phyloP scores from a whole-genome alignment of 768 basidiomycete genomes.

The Tephrocybe sp. region DNA sequence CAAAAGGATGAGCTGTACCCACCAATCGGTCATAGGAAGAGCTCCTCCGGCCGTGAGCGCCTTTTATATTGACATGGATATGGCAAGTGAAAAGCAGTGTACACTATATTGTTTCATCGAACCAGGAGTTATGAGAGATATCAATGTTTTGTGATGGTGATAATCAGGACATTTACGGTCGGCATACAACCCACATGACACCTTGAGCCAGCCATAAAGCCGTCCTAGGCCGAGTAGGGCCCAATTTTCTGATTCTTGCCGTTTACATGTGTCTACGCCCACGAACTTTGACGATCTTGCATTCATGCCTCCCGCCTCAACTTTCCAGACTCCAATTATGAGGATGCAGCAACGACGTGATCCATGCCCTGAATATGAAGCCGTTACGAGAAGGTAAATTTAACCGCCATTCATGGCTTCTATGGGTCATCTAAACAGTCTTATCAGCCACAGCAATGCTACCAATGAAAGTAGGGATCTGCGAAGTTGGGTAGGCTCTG shows the following conservation, averaged over 20 bases:
- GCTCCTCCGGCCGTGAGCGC: no score
- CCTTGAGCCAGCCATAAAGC: slow-evolving; percentile 5
- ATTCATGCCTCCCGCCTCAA: slow-evolving; percentile 5
- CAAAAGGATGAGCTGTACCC: no score
- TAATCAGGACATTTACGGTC: not conserved
- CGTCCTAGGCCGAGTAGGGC: not conserved
- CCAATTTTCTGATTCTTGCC: not conserved
- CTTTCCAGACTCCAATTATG: slow-evolving; percentile 1
- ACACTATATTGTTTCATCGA: not conserved
- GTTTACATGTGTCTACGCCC: slow-evolving; percentile 8
- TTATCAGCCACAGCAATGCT: slow-evolving; percentile 22
- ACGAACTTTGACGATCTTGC: slow-evolving; percentile 6
- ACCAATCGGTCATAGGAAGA: no score
- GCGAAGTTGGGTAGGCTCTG: slow-evolving; percentile 23
- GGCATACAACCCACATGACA: slow-evolving; percentile 13
- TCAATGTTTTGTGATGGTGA: slow-evolving; percentile 4
- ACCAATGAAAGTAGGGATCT: slow-evolving; percentile 17
- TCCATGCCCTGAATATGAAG: slow-evolving; percentile 40
- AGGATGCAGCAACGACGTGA: slow-evolving; percentile 21
- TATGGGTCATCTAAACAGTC: not conserved
- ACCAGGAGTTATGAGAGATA: not conserved
- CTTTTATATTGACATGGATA: no score
- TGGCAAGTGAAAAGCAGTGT: not conserved
- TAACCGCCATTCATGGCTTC: slow-evolving; percentile 9
- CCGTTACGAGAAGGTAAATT: slow-evolving; percentile 35